These are phyloP conservation scores for Ogataea wickerhamii DNA, from an alignment of 805 yeast species.

Conservation along the genomic window DNA sequence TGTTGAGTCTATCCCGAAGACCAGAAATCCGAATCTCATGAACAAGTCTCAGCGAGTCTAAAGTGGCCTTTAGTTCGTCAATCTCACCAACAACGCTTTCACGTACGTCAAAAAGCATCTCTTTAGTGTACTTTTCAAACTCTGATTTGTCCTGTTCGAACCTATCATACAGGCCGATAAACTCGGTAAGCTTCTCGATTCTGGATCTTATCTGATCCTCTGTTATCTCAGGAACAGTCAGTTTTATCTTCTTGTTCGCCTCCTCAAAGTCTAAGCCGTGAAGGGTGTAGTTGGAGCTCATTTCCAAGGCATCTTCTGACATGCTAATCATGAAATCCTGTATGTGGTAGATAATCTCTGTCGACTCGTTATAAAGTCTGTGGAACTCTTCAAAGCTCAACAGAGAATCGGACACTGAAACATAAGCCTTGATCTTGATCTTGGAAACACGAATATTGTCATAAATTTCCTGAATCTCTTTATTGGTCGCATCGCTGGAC, in stretches of 20 bases:
- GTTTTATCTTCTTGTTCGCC: constrained; percentile 44
- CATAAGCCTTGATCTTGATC: constrained; percentile 34
- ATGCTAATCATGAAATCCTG: constrained; percentile 43
- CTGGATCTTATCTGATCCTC: constrained; percentile 28
- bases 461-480: constrained; percentile 37
- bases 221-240: constrained; percentile 25
- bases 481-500: constrained; percentile 46
- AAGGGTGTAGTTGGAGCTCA: constrained; percentile 42
- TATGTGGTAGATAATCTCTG: constrained; percentile 37
- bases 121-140: constrained; percentile 18
- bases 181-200: constrained; percentile 24
- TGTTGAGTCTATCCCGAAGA: constrained; percentile 21
- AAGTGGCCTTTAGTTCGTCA: constrained; percentile 15
- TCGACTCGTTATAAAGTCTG: constrained; percentile 41
- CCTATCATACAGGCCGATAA: constrained; percentile 29
- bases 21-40: constrained; percentile 29
- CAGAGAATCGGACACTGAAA: constrained; percentile 43
- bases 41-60: constrained; percentile 19
- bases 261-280: constrained; percentile 49
- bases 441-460: constrained; percentile 29
- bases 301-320: constrained; percentile 41
- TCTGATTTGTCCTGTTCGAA: constrained; percentile 22
- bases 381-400: constrained; percentile 45
- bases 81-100: constrained; percentile 20
- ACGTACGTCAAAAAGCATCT: constrained; percentile 23